Conservation (phyloP, 2,329 filamentous ascomycete genomes). For the Colletotrichum sp. region DNA sequence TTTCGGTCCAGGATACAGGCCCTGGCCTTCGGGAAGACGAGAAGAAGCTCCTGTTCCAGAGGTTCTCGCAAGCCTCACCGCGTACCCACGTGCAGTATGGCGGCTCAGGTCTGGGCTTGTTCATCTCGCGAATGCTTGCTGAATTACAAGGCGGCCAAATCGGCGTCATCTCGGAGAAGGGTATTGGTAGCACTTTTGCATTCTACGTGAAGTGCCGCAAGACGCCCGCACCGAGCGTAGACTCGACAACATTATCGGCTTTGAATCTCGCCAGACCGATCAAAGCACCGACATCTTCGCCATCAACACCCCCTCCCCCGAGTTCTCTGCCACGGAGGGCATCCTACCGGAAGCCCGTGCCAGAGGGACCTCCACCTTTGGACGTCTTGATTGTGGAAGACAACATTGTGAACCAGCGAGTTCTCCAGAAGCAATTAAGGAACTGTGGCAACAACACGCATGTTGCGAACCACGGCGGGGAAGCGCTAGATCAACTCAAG, state of each 20-base stretch:
- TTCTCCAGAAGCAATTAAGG: constrained; percentile 65
- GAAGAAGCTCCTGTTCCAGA: constrained; percentile 69
- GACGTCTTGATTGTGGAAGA: constrained; percentile 72
- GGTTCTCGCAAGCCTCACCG: constrained; percentile 72
- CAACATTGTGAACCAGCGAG: constrained; percentile 71
- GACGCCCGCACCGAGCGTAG: constrained; percentile 45
- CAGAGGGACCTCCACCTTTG: neutral
- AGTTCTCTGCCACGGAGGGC: neutral
- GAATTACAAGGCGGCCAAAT: constrained; percentile 82
- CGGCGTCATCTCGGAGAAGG: constrained; percentile 70
- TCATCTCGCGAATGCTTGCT: constrained; percentile 77
- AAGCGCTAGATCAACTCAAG: constrained; percentile 63
- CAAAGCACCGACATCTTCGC: constrained; percentile 21
- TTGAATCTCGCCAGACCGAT: constrained; percentile 35
- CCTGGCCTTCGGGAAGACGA: constrained; percentile 69
- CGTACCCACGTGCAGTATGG: constrained; percentile 76
- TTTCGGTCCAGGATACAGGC: constrained; percentile 75
- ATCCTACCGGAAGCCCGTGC: neutral
- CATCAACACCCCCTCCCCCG: constrained; percentile 5
- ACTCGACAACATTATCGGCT: constrained; percentile 40
- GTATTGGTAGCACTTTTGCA: constrained; percentile 75
- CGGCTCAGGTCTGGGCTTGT: constrained; percentile 73
- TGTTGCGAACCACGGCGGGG: constrained; percentile 69
- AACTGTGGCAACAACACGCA: constrained; percentile 65
- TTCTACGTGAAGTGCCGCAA: constrained; percentile 77